Evolutionary conservation across 2,329 filamentous ascomycete species (phyloP).

Genomic region (Fusarium cyanostomum): DNA sequence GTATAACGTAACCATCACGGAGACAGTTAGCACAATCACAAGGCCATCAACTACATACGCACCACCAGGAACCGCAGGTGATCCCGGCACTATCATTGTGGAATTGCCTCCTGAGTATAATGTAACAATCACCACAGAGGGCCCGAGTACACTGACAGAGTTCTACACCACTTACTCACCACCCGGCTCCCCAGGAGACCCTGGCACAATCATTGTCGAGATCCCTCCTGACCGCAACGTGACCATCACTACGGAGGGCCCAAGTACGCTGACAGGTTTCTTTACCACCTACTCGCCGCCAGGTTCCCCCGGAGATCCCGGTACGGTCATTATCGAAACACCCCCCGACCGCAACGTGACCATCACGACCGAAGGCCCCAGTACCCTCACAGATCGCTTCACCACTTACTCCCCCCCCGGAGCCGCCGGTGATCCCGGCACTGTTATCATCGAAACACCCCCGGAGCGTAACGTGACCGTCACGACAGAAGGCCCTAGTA

Average conservation of each 20-base stretch:
- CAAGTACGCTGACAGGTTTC: conserved; percentile 1
- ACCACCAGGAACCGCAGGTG: background rate
- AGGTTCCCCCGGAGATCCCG: conserved; percentile 5
- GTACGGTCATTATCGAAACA: conserved; percentile 8
- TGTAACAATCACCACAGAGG: conserved; percentile 3
- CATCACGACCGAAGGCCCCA: background rate
- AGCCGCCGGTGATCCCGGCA: conserved; percentile 14
- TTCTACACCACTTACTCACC: conserved; percentile 4
- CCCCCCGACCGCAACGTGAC: conserved; percentile 5
- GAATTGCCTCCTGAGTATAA: background rate
- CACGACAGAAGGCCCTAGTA: background rate
- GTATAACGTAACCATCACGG: conserved; percentile 19
- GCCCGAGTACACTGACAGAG: background rate
- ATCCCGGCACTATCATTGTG: background rate
- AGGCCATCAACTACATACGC: background rate
- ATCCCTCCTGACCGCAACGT: conserved; percentile 10
- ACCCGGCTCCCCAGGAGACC: conserved; percentile 3
- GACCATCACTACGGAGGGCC: background rate
- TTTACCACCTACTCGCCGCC: conserved; percentile 11
- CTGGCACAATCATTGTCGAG: conserved; percentile 11
- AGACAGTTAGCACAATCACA: conserved; percentile 11
- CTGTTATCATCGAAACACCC: conserved; percentile 14
- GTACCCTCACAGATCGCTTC: conserved; percentile 1
- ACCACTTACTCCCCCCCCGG: conserved; percentile 4
- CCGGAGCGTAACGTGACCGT: conserved; percentile 12